A percentile compares a stretch with the other conserved stretches of the same genome.
phyloP scores from a whole-genome alignment of 129 eudicot species.

The Arctium minus region DNA sequence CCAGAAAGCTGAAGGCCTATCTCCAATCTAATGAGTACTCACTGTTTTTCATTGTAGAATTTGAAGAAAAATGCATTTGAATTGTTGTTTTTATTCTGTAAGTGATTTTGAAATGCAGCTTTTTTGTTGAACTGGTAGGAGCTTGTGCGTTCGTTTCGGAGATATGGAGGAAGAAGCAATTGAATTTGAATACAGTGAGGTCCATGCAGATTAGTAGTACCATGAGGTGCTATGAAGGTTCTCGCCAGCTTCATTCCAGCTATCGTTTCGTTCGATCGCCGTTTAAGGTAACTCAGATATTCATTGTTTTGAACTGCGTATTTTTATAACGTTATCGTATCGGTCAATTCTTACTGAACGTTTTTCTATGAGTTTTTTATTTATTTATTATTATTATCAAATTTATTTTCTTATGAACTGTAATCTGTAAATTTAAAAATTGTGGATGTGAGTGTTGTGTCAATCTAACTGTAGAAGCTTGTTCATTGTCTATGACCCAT shows the following conservation, averaged over 20 bases:
- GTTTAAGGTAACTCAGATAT: conserved; percentile 10
- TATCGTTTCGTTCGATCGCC: conserved; percentile 11
- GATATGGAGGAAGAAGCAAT: conserved; percentile 21
- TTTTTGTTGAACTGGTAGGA: conserved; percentile 19
- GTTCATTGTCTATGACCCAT: not conserved
- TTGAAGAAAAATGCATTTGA: not conserved
- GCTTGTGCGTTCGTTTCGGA: conserved; percentile 24
- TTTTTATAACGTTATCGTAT: not conserved
- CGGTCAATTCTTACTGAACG: not conserved
- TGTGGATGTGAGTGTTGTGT: not conserved
- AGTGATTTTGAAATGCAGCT: conserved; percentile 11
- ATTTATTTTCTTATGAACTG: not conserved
- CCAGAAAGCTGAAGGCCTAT: conserved; percentile 2
- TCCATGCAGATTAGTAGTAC: not conserved
- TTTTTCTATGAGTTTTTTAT: not conserved
- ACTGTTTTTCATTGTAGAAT: not conserved
- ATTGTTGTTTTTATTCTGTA: not conserved
- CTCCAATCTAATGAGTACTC: conserved; percentile 26
- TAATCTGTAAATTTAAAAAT: not conserved
- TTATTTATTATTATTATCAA: not conserved
- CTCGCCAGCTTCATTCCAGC: conserved; percentile 7
- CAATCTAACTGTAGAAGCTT: not conserved
- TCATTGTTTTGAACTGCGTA: not conserved
- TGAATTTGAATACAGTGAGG: not conserved
- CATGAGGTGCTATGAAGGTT: conserved; percentile 2